Evolutionary conservation across 441 rosid species (phyloP), one percentile per base, ranked within the genome.

Genomic region (Populus hybrid): DNA sequence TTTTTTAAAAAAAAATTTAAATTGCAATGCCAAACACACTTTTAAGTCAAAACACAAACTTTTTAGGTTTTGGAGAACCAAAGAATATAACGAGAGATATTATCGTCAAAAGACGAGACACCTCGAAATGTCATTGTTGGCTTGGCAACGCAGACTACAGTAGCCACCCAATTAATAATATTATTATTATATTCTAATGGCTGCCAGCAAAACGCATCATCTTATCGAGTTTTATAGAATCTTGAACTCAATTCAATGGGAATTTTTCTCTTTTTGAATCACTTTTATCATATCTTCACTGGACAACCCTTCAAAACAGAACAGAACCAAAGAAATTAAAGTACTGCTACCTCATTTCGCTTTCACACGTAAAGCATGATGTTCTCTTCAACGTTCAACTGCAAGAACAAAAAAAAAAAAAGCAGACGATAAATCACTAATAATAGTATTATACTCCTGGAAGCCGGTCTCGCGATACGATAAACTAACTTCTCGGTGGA

Each of bases 71-170:
- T 18, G 64, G 35, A 71, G 78, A 50, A 36, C 70, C 26, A 34
- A 30, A 50, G 72, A 79, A 66, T 63, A 72, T 70, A 2, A 73
- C 28, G 78, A 9, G 9, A 35, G 35, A 70, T 42, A 70, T 53
- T 16, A n/a, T 14, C 18, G 53, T 46, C 16, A 14, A 46, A 46
- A 14, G 6, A 46, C 3, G 5, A 46, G 5, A 76, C 46, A 75
- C 57, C 57, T 76, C 74, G 81, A 76, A 23, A 40, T 73, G 82
- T 74, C 84, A 71, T n/a, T 74, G 50, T 71, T 76, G 28, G 70
- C 71, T 66, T 21, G n/a, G 16, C 28, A 26, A 26, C 10, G 24
- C 34, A 75, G 66, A 42, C 66, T 7, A 53, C 23, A 28, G 50
- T 12, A 5, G 1, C 74, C 75, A 76, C 8, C 68, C 70, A 68